Base-by-base conservation (phyloP, 2,329 filamentous ascomycete species). In the Scytalidium sp. region DNA sequence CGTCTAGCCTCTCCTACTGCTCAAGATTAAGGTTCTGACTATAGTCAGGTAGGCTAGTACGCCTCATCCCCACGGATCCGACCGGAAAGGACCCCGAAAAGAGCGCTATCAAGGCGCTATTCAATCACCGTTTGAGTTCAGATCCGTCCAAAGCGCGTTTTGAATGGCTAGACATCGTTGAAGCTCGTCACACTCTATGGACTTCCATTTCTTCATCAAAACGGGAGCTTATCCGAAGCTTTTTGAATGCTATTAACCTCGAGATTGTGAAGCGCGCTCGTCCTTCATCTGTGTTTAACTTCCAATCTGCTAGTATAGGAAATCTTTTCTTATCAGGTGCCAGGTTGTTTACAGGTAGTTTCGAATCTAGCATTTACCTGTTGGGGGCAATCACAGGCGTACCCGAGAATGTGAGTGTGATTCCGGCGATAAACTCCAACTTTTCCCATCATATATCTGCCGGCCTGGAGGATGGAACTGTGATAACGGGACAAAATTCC, bases 381-480 rank as follows among this genome's bases (percentile, higher is more conserved):
- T 79, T 97, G 3, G 88, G 87, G 45, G 88, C 86, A 59, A 89
- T 97, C 56, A 96, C 92, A 63, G 83, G 83, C n/a, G 87, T 97
- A 1, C 87, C 90, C 0, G 78, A 82, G 10, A 78, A 84, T 46
- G 83, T 94, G 5, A 79, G 84, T 0, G 90, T 97, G 1, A 82
- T 97, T 15, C 94, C 93, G 0, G 90, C 89, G 3, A 89, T 97
- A 59, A 96, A 96, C 73, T 91, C 88, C 55, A 97, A 96, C 67
- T 97, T 97, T 72, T 90, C 90, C 0, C 89, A 96, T 62, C 93
- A 97, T 68, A 97, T 97, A 58, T 90, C 88, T 5, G 93, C 91
- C 2, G 87, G 88, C 0, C 76, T 97, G 0, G 74, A 75, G 17
- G 82, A 96, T 64, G 90, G 88, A 7, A 83, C 81, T 1, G 73